These are phyloP conservation scores for Chaetomidium leptoderma DNA, from an alignment of 495 filamentous ascomycete species.

Conservation along the genomic window DNA sequence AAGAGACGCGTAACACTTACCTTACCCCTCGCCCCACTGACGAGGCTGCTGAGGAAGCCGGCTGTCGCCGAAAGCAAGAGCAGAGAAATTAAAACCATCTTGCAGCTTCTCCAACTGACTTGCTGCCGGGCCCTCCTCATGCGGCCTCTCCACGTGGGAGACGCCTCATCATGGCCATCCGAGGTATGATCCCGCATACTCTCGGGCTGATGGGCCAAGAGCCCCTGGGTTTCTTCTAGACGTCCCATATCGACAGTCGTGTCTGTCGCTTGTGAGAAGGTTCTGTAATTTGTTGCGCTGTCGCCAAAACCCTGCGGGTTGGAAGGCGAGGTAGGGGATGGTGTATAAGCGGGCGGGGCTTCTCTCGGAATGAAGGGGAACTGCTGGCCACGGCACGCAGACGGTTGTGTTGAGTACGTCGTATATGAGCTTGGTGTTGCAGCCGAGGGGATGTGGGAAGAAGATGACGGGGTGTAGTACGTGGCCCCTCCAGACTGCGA, in stretches of 20 bases:
- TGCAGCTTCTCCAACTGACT: constrained; percentile 26
- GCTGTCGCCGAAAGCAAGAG: constrained; percentile 31
- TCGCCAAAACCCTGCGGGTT: constrained; percentile 5
- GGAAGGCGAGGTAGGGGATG: constrained; percentile 34
- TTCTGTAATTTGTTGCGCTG: constrained; percentile 36
- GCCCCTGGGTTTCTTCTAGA: constrained; percentile 34
- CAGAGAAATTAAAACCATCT: constrained; percentile 20
- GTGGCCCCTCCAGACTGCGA: constrained; percentile 17
- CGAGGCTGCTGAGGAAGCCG: constrained; percentile 26
- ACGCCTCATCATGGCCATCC: background rate
- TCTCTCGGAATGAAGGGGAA: constrained; percentile 36
- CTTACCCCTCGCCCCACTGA: constrained; percentile 17
- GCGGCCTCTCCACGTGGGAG: constrained; percentile 31
- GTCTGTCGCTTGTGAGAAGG: constrained; percentile 27
- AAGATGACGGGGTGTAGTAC: constrained; percentile 26
- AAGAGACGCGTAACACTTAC: constrained; percentile 27
- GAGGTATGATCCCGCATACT: constrained; percentile 34
- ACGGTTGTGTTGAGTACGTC: constrained; percentile 14
- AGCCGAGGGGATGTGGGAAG: constrained; percentile 21
- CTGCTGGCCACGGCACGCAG: constrained; percentile 16
- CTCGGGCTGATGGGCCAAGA: constrained; percentile 37
- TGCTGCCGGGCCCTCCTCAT: constrained; percentile 26
- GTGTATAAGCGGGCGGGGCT: constrained; percentile 46
- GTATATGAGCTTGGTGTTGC: constrained; percentile 24
- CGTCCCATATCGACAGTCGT: constrained; percentile 34